A percentile compares a stretch with the other conserved stretches of the same genome.
These are phyloP conservation scores for Bathelium albidoporum DNA, from an alignment of 495 filamentous ascomycete species.

Conservation along the genomic window DNA sequence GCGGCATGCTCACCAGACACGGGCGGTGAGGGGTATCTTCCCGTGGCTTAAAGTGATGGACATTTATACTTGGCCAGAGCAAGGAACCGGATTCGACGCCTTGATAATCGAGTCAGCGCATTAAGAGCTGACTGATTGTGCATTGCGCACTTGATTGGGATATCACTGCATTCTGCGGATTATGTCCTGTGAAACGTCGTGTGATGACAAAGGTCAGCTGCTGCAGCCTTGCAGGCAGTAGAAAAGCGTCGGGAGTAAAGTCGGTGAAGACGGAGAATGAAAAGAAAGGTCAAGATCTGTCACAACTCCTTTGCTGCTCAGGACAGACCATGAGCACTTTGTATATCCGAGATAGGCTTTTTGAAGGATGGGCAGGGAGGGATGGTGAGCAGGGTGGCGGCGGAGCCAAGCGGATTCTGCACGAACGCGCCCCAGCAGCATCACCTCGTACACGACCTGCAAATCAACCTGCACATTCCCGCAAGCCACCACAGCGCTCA, in stretches of 20 bases:
- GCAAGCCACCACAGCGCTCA: neutral
- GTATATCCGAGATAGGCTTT: slow-evolving; percentile 1
- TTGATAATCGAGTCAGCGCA: too few species aligned
- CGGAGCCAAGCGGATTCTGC: neutral
- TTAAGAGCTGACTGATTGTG: too few species aligned
- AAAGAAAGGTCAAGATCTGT: too few species aligned
- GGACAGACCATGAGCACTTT: neutral
- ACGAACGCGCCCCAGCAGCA: neutral
- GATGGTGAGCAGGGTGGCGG: neutral
- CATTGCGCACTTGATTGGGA: neutral
- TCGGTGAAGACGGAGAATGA: neutral
- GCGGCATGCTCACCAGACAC: too few species aligned
- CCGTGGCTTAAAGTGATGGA: too few species aligned
- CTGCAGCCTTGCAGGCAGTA: neutral
- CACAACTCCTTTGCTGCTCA: too few species aligned
- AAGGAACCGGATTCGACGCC: too few species aligned
- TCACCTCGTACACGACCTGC: too few species aligned
- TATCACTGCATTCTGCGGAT: neutral
- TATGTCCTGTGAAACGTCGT: neutral
- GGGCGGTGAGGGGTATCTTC: too few species aligned
- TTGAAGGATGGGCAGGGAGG: neutral
- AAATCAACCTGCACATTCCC: neutral
- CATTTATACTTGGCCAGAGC: too few species aligned
- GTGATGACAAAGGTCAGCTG: slow-evolving; percentile 1
- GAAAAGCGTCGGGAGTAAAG: neutral